Evolutionary conservation across 768 basidiomycete genomes (phyloP).

Genomic region (Xerocomellus intermedius): DNA sequence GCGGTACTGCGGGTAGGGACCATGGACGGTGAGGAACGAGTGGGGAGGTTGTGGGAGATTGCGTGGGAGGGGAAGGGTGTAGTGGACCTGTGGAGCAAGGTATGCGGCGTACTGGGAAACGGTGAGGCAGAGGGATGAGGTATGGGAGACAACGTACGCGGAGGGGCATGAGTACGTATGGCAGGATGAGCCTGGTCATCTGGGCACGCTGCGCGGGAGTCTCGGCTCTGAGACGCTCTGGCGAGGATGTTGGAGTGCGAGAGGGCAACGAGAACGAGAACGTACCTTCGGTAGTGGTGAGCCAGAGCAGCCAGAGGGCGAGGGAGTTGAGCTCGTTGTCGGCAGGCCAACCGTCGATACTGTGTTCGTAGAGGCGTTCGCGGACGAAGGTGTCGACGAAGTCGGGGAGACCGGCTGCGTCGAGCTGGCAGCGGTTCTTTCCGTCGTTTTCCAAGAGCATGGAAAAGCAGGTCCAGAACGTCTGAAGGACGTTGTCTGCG

Average conservation of each 20-base stretch:
- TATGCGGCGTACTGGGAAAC: constrained; percentile 49
- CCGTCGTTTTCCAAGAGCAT: constrained; percentile 71
- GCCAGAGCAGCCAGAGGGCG: constrained; percentile 65
- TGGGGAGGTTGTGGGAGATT: constrained; percentile 18
- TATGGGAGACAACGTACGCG: constrained; percentile 35
- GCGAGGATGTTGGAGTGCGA: constrained; percentile 19
- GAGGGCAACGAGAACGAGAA: background rate
- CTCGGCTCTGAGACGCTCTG: constrained; percentile 31
- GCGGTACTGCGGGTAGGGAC: constrained; percentile 48
- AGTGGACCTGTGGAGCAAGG: constrained; percentile 62
- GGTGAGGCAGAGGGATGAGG: constrained; percentile 8
- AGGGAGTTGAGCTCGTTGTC: constrained; percentile 50
- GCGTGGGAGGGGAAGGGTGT: constrained; percentile 46
- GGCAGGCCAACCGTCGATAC: constrained; percentile 53
- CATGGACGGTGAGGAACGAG: constrained; percentile 40
- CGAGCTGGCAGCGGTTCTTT: constrained; percentile 56
- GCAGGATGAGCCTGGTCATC: constrained; percentile 37
- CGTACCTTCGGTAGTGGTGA: constrained; percentile 52
- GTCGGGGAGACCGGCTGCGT: constrained; percentile 45
- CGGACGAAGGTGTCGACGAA: constrained; percentile 48
- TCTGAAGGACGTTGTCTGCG: constrained; percentile 29
- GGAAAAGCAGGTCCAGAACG: constrained; percentile 49
- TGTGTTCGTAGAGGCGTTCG: constrained; percentile 43
- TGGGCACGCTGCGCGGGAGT: constrained; percentile 27
- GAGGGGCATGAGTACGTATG: constrained; percentile 49